Conservation (phyloP, 768 basidiomycete species). For the Cytidiella melzeri region DNA sequence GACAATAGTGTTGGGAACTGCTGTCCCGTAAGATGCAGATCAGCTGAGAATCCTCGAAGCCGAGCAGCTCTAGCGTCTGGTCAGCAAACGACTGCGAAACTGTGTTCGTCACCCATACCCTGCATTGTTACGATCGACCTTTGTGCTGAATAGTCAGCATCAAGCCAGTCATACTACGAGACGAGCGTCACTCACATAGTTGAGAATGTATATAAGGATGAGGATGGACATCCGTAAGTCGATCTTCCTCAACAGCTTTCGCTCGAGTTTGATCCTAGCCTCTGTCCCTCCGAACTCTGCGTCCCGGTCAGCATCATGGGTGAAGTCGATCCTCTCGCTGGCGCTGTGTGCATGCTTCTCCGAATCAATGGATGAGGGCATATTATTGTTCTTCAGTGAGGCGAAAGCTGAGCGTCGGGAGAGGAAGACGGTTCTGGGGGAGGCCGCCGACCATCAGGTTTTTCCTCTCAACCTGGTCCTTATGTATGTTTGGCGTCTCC, state of each 20-base stretch:
- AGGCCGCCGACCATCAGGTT: too few species aligned
- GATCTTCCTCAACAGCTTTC: slow-evolving; percentile 36
- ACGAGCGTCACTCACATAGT: slow-evolving; percentile 32
- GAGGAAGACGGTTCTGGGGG: too few species aligned
- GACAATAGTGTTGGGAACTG: slow-evolving; percentile 66
- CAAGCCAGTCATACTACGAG: background rate
- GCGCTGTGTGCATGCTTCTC: background rate
- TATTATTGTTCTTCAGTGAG: background rate
- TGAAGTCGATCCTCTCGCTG: background rate
- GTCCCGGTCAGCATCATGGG: slow-evolving; percentile 15
- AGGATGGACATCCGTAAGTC: slow-evolving; percentile 41
- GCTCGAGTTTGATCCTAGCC: slow-evolving; percentile 34
- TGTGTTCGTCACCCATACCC: slow-evolving; percentile 33
- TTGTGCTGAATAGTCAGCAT: background rate
- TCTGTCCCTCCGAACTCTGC: slow-evolving; percentile 33
- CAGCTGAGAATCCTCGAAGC: slow-evolving; percentile 62
- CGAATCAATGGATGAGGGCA: slow-evolving; percentile 1
- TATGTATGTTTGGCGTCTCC: too few species aligned
- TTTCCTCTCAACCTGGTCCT: too few species aligned
- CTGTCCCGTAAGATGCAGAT: slow-evolving; percentile 55
- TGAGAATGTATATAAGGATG: slow-evolving; percentile 40
- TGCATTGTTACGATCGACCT: slow-evolving; percentile 71
- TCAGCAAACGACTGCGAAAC: background rate
- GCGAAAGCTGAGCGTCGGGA: too few species aligned
- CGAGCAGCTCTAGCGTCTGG: slow-evolving; percentile 49